Percentiles rank a stretch among this genome's conserved stretches.
phyloP scores from a whole-genome alignment of 805 yeast genomes.

The Kuraishia molischiana region DNA sequence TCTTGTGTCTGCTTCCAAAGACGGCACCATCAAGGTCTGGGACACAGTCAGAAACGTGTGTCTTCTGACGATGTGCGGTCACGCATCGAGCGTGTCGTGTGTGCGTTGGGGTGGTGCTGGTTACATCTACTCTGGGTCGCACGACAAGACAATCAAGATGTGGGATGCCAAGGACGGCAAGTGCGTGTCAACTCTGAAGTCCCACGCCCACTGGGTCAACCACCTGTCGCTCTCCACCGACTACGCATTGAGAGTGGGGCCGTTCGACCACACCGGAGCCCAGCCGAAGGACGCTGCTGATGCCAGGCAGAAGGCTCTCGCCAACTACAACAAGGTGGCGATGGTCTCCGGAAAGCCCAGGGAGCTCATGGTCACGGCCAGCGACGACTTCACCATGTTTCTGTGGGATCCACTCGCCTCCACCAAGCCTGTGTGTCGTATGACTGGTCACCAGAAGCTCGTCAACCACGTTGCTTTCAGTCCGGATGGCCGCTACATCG shows the following conservation, averaged over 20 bases:
- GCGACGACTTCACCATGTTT: slow-evolving; percentile 97
- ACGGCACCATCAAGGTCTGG: slow-evolving; percentile 86
- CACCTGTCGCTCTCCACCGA: slow-evolving; percentile 90
- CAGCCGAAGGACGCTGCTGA: slow-evolving; percentile 33
- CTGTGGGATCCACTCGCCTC: slow-evolving; percentile 86
- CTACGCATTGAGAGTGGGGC: slow-evolving; percentile 77
- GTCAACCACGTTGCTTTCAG: slow-evolving; percentile 94
- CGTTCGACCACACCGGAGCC: slow-evolving; percentile 65
- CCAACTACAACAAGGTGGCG: slow-evolving; percentile 54
- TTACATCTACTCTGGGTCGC: slow-evolving; percentile 79
- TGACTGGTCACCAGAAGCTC: slow-evolving; percentile 96
- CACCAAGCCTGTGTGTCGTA: slow-evolving; percentile 77
- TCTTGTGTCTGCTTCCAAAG: slow-evolving; percentile 84
- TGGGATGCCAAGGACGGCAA: slow-evolving; percentile 83
- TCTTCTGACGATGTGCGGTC: slow-evolving; percentile 71
- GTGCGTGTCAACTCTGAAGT: slow-evolving; percentile 66
- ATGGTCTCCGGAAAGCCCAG: slow-evolving; percentile 39
- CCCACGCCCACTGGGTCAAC: slow-evolving; percentile 98
- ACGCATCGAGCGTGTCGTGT: slow-evolving; percentile 81
- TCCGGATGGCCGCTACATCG: slow-evolving; percentile 88
- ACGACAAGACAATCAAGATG: slow-evolving; percentile 85
- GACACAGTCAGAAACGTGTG: slow-evolving; percentile 65
- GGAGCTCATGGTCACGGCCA: slow-evolving; percentile 88
- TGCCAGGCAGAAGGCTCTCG: slow-evolving; percentile 43
- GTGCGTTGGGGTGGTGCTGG: slow-evolving; percentile 96